Evolutionary conservation across 352 stramenopile species (phyloP).

Genomic region (Thalassiosira ordinaria): DNA sequence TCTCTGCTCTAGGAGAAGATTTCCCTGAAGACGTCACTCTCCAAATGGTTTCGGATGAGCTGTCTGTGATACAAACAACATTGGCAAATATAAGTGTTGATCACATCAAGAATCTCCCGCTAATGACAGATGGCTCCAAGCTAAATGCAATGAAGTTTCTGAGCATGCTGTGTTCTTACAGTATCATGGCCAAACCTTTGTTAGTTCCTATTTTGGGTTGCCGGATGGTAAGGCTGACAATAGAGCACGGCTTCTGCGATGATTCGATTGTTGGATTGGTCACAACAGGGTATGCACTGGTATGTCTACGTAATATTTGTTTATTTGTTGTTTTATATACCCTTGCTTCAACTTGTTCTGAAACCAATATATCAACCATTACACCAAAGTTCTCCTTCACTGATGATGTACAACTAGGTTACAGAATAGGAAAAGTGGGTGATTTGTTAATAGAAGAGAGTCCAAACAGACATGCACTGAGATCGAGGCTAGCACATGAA

Average conservation of each 20-base stretch:
- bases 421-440: conserved; percentile 22
- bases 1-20: conserved; percentile 1
- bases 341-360: neutral
- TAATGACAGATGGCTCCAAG: conserved; percentile 6
- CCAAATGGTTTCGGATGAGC: neutral
- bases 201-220: conserved; percentile 36
- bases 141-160: conserved; percentile 48
- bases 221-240: conserved; percentile 29
- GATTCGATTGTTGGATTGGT: conserved; percentile 30
- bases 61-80: neutral
- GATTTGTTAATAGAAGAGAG: conserved; percentile 17
- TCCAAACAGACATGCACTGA: conserved; percentile 21
- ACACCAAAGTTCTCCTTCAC: conserved; percentile 5
- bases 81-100: neutral
- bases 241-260: conserved; percentile 38
- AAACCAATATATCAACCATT: neutral
- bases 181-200: conserved; percentile 24
- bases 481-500: conserved; percentile 7
- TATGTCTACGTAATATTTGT: no score
- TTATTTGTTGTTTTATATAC: no score
- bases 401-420: conserved; percentile 23
- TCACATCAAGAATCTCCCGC: neutral
- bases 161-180: conserved; percentile 15
- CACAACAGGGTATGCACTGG: no score
- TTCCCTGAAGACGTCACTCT: neutral